A percentile compares a stretch with the other conserved stretches of the same genome.
Conservation (phyloP, 2,329 filamentous ascomycete species). For the Aspergillus fumigatus region DNA sequence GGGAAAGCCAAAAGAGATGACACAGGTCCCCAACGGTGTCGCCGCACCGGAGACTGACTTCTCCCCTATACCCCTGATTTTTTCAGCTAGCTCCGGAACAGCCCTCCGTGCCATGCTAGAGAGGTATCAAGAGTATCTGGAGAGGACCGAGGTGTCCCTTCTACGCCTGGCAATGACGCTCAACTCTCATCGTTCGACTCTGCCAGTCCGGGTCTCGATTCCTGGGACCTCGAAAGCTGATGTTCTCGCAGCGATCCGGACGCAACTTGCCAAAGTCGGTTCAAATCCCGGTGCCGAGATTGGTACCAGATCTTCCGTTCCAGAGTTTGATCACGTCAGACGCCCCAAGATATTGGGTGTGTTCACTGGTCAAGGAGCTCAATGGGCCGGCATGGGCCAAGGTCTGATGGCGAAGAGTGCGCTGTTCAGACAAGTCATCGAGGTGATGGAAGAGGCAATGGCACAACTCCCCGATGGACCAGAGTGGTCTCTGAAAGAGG, state of each 20-base stretch:
- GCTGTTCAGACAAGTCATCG: not conserved
- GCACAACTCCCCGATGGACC: not conserved
- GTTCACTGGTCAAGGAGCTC: conserved; percentile 20
- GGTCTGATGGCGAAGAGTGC: not conserved
- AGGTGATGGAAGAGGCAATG: not conserved
- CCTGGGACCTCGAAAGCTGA: not conserved
- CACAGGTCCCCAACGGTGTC: not conserved
- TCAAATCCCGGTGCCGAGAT: not conserved
- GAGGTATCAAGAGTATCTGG: conserved; percentile 1
- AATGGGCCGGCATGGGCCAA: conserved; percentile 15
- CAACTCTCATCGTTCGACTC: not conserved
- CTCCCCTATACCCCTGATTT: not conserved
- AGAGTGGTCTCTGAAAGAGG: not conserved
- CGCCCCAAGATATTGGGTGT: conserved; percentile 6
- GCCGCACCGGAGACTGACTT: not conserved
- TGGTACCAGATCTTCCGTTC: not conserved
- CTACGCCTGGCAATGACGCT: conserved; percentile 1
- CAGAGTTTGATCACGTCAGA: not conserved
- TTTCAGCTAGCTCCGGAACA: conserved; percentile 3
- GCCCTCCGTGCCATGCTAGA: conserved; percentile 3
- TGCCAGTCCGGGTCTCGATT: conserved; percentile 1
- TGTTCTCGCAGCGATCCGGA: conserved; percentile 2
- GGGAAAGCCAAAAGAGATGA: not conserved
- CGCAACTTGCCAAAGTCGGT: not conserved
- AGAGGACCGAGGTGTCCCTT: conserved; percentile 6